A percentile compares a stretch with the other conserved stretches of the same genome.
Evolutionary conservation across 75 land plant genomes (phyloP).

Genomic region (Isoetes taiwanensis): DNA sequence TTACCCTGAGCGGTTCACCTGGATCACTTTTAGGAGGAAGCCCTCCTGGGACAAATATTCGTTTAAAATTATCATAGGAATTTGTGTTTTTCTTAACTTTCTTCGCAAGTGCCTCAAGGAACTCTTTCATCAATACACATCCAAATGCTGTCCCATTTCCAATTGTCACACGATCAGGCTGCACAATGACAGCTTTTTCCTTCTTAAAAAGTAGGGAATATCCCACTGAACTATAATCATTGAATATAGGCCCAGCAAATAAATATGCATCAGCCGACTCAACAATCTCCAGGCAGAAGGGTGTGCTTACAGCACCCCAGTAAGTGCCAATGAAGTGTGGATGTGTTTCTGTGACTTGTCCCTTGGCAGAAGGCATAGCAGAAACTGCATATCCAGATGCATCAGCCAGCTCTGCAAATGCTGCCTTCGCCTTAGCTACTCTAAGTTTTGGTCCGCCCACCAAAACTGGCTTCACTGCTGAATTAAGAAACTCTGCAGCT

Average conservation of each 20-base stretch:
- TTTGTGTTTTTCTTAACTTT: conserved; percentile 43
- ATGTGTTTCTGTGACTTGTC: conserved; percentile 46
- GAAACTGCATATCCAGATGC: conserved; percentile 52
- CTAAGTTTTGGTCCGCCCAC: conserved; percentile 59
- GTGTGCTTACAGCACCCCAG: conserved; percentile 69
- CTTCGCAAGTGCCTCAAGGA: conserved; percentile 36
- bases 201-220: conserved; percentile 61
- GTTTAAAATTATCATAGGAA: conserved; percentile 45
- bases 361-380: conserved; percentile 66
- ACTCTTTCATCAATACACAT: conserved; percentile 50
- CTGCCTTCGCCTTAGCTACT: conserved; percentile 37
- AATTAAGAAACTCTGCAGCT: conserved; percentile 49
- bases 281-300: conserved; percentile 54
- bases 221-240: conserved; percentile 77
- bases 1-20: conserved; percentile 50
- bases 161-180: conserved; percentile 54
- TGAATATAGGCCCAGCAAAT: conserved; percentile 63
- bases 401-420: conserved; percentile 46
- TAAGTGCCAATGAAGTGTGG: conserved; percentile 74
- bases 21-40: conserved; percentile 22
- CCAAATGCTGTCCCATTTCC: conserved; percentile 32
- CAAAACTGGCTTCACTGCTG: conserved; percentile 56
- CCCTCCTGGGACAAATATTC: conserved; percentile 58
- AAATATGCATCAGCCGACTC: conserved; percentile 75
- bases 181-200: conserved; percentile 48